Base-by-base conservation (phyloP, 1,284 basidiomycete genomes). In the Papiliotrema terrestris region DNA sequence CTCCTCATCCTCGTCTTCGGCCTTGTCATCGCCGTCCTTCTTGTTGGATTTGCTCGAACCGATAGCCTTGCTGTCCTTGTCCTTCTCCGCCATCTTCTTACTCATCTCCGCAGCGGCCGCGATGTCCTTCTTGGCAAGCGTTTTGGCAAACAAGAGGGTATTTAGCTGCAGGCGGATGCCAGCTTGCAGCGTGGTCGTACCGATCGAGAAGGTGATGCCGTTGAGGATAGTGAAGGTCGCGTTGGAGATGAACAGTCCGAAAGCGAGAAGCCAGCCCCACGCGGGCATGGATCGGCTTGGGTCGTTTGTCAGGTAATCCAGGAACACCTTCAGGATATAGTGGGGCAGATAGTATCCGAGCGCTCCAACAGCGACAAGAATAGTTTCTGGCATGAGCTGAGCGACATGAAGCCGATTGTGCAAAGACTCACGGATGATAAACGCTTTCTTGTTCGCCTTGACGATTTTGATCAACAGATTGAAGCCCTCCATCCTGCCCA, bases 61-160 rank as follows among this genome's bases (percentile, higher is more conserved):
- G 29, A 6, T 32, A 11, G 29, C 29, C 11, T 32, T 32, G 29
- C 29, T 11, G 20, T 75, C 61, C 44, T 71, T 60, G 32, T 60
- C 74, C 38, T 74, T 73, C 26, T 56, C 63, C 17, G 61, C 61
- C 23, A 66, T 57, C 8, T 45, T 51, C 25, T 56, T 51, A 11
- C 66, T 60, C 32, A 61, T 67, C 22, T 57, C 57, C 1, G 62
- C 71, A 8, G 59, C 45, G 2, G 67, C 63, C 0, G 88, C 89
- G 25, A 92, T 79, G 63, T 93, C 89, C 75, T 95, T 93, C 46
- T 90, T 84, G 20, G 90, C 83, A 3, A 96, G 83, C 0, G 91
- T 95, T 78, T 96, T 96, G 47, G 85, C 84, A 69, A 90, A 96
- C 8, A 96, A 78, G 53, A 88, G 83, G 13, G 88, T 85, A 76